A percentile compares a stretch with the other conserved stretches of the same genome.
Conservation (phyloP, 441 rosid species). For the Adansonia rubrostipa region DNA sequence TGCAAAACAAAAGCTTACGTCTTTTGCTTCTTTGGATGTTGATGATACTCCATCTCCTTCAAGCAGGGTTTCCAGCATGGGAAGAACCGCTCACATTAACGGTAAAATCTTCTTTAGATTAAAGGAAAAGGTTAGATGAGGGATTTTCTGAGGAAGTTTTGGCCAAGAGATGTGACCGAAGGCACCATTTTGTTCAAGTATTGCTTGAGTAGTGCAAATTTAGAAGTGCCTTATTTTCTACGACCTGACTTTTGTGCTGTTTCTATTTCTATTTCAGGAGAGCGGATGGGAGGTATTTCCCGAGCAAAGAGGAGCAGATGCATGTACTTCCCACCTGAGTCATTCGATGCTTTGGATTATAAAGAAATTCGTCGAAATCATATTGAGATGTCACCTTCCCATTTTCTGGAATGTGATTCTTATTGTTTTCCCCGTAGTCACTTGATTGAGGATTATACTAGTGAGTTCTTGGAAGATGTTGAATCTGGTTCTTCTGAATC, state of each 20-base stretch:
- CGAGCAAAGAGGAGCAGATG: slow-evolving; percentile 69
- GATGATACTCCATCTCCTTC: slow-evolving; percentile 52
- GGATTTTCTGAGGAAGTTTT: slow-evolving; percentile 27
- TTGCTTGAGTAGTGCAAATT: slow-evolving; percentile 26
- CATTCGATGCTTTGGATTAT: slow-evolving; percentile 54
- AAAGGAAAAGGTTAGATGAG: slow-evolving; percentile 25
- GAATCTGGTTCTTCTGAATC: slow-evolving; percentile 56
- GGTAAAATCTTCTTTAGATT: slow-evolving; percentile 54
- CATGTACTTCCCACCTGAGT: slow-evolving; percentile 53
- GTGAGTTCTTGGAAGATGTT: slow-evolving; percentile 57
- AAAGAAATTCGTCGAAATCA: slow-evolving; percentile 54
- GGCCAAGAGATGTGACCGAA: slow-evolving; percentile 30
- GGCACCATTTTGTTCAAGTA: slow-evolving; percentile 30
- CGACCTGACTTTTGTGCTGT: slow-evolving; percentile 36
- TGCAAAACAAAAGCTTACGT: slow-evolving; percentile 61
- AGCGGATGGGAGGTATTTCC: slow-evolving; percentile 44
- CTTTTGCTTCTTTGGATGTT: slow-evolving; percentile 51
- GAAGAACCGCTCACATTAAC: slow-evolving; percentile 46
- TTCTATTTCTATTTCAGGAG: slow-evolving; percentile 57
- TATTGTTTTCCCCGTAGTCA: slow-evolving; percentile 43
- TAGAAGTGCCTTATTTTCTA: slow-evolving; percentile 27
- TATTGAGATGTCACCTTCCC: slow-evolving; percentile 47
- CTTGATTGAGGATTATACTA: slow-evolving; percentile 54
- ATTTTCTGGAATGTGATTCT: slow-evolving; percentile 46
- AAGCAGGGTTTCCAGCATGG: slow-evolving; percentile 51